Base-by-base conservation (phyloP, 2,329 filamentous ascomycete genomes). In the Venturia asperata region DNA sequence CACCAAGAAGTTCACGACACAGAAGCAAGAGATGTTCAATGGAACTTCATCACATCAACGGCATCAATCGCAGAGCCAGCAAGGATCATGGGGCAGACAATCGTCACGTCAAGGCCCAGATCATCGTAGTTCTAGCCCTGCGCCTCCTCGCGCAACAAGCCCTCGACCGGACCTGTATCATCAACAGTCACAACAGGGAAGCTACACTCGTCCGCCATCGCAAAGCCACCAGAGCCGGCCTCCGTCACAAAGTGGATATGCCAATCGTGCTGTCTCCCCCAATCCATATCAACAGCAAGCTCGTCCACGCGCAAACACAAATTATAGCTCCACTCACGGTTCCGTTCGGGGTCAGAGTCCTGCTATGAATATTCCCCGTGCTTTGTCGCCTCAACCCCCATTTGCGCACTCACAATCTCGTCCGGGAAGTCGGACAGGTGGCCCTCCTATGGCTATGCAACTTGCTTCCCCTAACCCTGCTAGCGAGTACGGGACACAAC, bases 1-100 rank as follows among this genome's bases (percentile, higher is more conserved):
- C 4, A 94, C 92, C 9, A 64, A 58, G 49, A 55, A 60, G 13
- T 64, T 56, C 27, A 58, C 52, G 3, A 49, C 47, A 41, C 90
- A 97, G 75, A 91, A 90, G 2, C 85, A 91, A 55, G 91, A 83
- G 71, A 87, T 97, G 79, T 94, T 95, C 75, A 79, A 77, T 74
- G 47, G 67, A 67, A 58, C 65, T 41, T 49, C 61, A n/a, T 55
- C 65, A 39, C 65, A 68, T 30, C 43, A 66, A 13, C 66, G 64
- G 68, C 69, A 73, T 65, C 79, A 77, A 67, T 67, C 47, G 82
- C 87, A 30, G 15, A 30, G 47, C 19, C 37, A 56, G 24, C 42
- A 52, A 27, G 63, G 63, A 27, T 34, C 34, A 15, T 64, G 65
- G 83, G 82, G 21, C 3, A 37, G 58, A 39, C 47, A 61, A 47